These are phyloP conservation scores for Chrysanthemum lavandulifolium DNA, from an alignment of 129 eudicot genomes.

Conservation along the genomic window DNA sequence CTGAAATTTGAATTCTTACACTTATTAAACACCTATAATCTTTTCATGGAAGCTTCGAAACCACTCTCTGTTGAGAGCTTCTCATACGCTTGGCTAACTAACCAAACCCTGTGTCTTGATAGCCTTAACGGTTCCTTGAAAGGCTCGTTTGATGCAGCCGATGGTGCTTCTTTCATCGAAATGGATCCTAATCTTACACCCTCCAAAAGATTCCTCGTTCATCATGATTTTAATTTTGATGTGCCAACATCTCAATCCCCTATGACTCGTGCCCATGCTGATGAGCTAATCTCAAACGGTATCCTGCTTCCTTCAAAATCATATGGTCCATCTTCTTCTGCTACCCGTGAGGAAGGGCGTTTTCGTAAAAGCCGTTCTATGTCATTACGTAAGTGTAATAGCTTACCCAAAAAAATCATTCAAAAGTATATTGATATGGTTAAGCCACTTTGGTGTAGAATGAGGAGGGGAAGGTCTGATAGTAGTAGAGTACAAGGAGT, in stretches of 20 bases:
- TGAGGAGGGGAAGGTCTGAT: slow-evolving; percentile 39
- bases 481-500: slow-evolving; percentile 38
- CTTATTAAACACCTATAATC: not conserved
- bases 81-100: slow-evolving; percentile 69
- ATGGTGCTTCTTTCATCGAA: slow-evolving; percentile 75
- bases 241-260: slow-evolving; percentile 49
- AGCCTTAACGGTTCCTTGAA: slow-evolving; percentile 50
- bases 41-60: slow-evolving; percentile 50
- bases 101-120: slow-evolving; percentile 36
- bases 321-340: slow-evolving; percentile 18
- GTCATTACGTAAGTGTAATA: slow-evolving; percentile 50
- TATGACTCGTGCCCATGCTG: slow-evolving; percentile 48
- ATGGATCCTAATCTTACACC: slow-evolving; percentile 85
- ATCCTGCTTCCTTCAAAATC: slow-evolving; percentile 42
- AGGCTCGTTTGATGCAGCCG: slow-evolving; percentile 52
- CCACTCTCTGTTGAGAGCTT: slow-evolving; percentile 80
- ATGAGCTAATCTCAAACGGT: slow-evolving; percentile 64
- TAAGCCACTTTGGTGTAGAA: slow-evolving; percentile 43
- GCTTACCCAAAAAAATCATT: slow-evolving; percentile 47
- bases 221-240: slow-evolving; percentile 51
- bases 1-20: slow-evolving; percentile 4
- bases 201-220: slow-evolving; percentile 62
- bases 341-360: slow-evolving; percentile 20
- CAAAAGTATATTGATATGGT: slow-evolving; percentile 52
- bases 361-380: slow-evolving; percentile 46